Evolutionary conservation across 73 alveolate species (phyloP), one percentile per base, ranked within the genome.

Genomic region (Durusdinium trenchii): DNA sequence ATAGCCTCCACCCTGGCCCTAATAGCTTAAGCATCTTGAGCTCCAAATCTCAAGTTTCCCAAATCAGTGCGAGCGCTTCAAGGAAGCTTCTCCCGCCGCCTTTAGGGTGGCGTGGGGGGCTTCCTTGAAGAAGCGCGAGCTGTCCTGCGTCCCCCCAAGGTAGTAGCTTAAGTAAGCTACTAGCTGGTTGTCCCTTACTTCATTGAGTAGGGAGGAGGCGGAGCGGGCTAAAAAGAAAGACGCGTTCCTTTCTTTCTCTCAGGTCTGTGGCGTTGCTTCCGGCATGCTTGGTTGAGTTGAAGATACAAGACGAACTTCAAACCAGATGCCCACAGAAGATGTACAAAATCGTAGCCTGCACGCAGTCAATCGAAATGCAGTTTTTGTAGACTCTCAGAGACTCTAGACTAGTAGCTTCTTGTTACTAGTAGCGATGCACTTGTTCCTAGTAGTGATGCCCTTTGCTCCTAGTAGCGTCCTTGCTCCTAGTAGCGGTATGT

Each of bases 221-320:
- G n/a, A n/a, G n/a, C n/a, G n/a, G n/a, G n/a, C n/a, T n/a, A n/a
- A n/a, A n/a, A n/a, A n/a, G n/a, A n/a, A n/a, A n/a, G n/a, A n/a
- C n/a, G n/a, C n/a, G n/a, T n/a, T n/a, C n/a, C n/a, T 23, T 43
- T 43, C 46, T 40, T 18, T n/a, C n/a, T n/a, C 87, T 18, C 18
- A 90, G 96, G 86, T 91, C 98, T 36, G 98, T 91, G 78, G 98
- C 98, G 28, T 35, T 91, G 71, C 89, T 91, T 38, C 98, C 98
- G 35, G 90, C 67, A 30, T 91, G 98, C 76, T n/a, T 91, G 43
- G 46, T 40, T 28, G 98, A 91, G 54, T 46, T 91, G 90, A 91
- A 91, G 28, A 52, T 52, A 35, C 81, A 57, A 52, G 85, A 78
- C 48, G 98, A 91, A 46, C 76, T 91, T 35, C 90, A 91, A 38